phyloP scores from a whole-genome alignment of 2,329 filamentous ascomycete species.

The Cladosporium halotolerans region DNA sequence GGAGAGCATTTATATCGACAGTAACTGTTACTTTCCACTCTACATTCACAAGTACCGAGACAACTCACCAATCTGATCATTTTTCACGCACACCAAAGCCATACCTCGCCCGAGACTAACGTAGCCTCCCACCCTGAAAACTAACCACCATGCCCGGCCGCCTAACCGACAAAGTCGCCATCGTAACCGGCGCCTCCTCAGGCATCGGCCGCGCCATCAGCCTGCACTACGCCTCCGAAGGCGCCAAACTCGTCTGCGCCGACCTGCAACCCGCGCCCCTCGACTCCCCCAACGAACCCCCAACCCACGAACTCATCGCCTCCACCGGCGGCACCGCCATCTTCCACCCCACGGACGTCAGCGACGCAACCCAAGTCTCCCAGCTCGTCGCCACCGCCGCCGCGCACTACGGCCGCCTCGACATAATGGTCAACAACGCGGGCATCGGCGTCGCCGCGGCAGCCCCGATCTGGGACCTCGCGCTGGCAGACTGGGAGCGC shows the following conservation, averaged over 20 bases:
- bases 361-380: slow-evolving; percentile 19
- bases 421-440: slow-evolving; percentile 80
- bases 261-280: slow-evolving; percentile 21
- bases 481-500: slow-evolving; percentile 42
- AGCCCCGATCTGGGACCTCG: slow-evolving; percentile 40
- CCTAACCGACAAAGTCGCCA: slow-evolving; percentile 68
- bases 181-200: slow-evolving; percentile 80
- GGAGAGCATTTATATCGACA: too few species aligned
- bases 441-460: slow-evolving; percentile 48
- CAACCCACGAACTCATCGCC: slow-evolving; percentile 29
- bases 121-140: too few species aligned
- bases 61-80: too few species aligned
- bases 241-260: slow-evolving; percentile 42
- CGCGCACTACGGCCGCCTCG: slow-evolving; percentile 47
- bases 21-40: too few species aligned
- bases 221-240: slow-evolving; percentile 70
- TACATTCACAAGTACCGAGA: too few species aligned
- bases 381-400: slow-evolving; percentile 48
- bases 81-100: too few species aligned
- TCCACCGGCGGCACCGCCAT: slow-evolving; percentile 29
- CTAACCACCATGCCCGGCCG: slow-evolving; percentile 34
- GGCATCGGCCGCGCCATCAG: slow-evolving; percentile 83
- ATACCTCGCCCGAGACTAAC: too few species aligned
- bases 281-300: slow-evolving; percentile 15
- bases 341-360: slow-evolving; percentile 33